Evolutionary conservation across 352 stramenopile genomes (phyloP).

Genomic region (Phytophthora brassicae): DNA sequence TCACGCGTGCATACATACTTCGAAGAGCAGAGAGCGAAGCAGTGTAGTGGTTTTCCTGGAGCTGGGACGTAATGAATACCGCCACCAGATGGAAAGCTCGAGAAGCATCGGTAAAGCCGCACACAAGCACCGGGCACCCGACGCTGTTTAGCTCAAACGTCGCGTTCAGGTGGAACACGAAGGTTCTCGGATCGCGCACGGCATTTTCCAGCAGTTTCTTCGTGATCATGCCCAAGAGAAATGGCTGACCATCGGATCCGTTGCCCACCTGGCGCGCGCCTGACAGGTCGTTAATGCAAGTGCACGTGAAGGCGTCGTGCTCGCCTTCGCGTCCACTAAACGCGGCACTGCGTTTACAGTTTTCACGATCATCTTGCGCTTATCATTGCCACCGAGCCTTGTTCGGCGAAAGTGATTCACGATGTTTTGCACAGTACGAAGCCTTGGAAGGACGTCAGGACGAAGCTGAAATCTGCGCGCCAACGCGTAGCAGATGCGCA

Average conservation of each 20-base stretch:
- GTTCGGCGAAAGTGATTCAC: constrained; percentile 6
- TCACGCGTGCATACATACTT: background rate
- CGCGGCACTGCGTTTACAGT: background rate
- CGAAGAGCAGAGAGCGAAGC: background rate
- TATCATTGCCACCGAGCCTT: background rate
- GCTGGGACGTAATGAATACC: constrained; percentile 10
- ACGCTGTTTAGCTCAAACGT: constrained; percentile 2
- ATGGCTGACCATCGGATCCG: background rate
- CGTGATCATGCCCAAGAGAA: constrained; percentile 4
- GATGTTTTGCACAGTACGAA: constrained; percentile 16
- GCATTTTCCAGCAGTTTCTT: background rate
- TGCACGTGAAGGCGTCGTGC: constrained; percentile 10
- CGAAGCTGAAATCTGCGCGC: background rate
- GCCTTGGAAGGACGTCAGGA: background rate
- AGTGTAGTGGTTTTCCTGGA: background rate
- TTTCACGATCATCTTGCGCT: background rate
- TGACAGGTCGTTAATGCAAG: background rate
- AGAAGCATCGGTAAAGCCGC: constrained; percentile 1
- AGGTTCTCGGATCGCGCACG: background rate
- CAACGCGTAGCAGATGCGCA: constrained; percentile 9
- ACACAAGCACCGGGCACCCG: background rate
- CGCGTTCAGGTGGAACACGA: background rate
- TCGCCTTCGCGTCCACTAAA: constrained; percentile 14
- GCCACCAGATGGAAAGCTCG: background rate
- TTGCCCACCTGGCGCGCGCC: background rate